Conservation (phyloP, 2,329 filamentous ascomycete genomes). For the Didymella pomorum region DNA sequence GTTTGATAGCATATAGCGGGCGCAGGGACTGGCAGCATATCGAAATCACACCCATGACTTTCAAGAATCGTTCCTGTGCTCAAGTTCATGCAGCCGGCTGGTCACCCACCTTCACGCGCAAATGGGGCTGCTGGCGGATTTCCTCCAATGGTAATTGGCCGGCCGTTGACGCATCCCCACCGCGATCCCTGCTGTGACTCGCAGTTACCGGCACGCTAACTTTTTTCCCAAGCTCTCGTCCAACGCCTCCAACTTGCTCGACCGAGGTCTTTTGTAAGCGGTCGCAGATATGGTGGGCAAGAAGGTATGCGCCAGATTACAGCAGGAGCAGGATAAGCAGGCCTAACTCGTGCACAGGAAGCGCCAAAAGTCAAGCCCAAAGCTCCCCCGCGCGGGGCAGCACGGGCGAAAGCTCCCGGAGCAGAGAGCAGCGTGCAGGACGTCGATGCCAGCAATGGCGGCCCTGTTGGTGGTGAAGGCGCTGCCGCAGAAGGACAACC, state of each 20-base stretch:
- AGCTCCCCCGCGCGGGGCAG: slow-evolving; percentile 45
- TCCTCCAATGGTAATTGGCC: slow-evolving; percentile 37
- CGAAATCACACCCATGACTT: neutral
- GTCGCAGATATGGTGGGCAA: slow-evolving; percentile 43
- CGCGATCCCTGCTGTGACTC: slow-evolving; percentile 35
- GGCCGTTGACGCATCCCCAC: slow-evolving; percentile 12
- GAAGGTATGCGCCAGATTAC: slow-evolving; percentile 28
- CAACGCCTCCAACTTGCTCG: slow-evolving; percentile 21
- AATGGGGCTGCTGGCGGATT: slow-evolving; percentile 34
- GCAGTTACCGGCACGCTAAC: slow-evolving; percentile 36
- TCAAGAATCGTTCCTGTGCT: neutral
- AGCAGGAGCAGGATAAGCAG: neutral
- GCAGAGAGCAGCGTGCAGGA: slow-evolving; percentile 23
- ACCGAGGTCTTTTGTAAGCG: slow-evolving; percentile 22
- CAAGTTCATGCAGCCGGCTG: neutral
- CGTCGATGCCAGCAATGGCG: slow-evolving; percentile 13
- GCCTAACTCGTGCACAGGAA: slow-evolving; percentile 35
- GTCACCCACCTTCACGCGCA: slow-evolving; percentile 30
- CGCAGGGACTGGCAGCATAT: slow-evolving; percentile 15
- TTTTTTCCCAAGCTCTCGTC: slow-evolving; percentile 32
- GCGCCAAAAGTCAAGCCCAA: slow-evolving; percentile 36
- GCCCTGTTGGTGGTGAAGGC: slow-evolving; percentile 10
- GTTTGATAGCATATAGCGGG: slow-evolving; percentile 24
- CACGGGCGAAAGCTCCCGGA: slow-evolving; percentile 33
- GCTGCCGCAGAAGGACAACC: slow-evolving; percentile 13